Evolutionary conservation across 176 grass and related monocot species (phyloP).

Genomic region (barley (Hordeum vulgare)): MorexV3_pseudomolecules_assembly NC_058523.1:510270555-510271054

Average conservation of each 20-base stretch:
- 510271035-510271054: slow-evolving; percentile 76
- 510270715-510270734: slow-evolving; percentile 72
- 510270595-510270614: neutral
- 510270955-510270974: slow-evolving; percentile 68
- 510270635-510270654: slow-evolving; percentile 70
- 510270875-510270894: slow-evolving; percentile 50
- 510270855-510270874: slow-evolving; percentile 49
- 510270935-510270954: slow-evolving; percentile 62
- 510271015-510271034: slow-evolving; percentile 70
- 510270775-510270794: slow-evolving; percentile 76
- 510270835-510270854: slow-evolving; percentile 51
- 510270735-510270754: slow-evolving; percentile 57
- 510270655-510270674: slow-evolving; percentile 62
- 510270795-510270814: slow-evolving; percentile 55
- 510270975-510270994: slow-evolving; percentile 51
- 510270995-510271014: slow-evolving; percentile 72
- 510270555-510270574: no score
- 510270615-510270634: neutral
- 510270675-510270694: slow-evolving; percentile 65
- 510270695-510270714: slow-evolving; percentile 48
- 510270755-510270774: slow-evolving; percentile 83
- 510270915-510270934: slow-evolving; percentile 62
- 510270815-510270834: slow-evolving; percentile 51
- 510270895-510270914: slow-evolving; percentile 65
- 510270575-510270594: no score